Conservation (phyloP, 2,329 filamentous ascomycete genomes). For the Talaromyces sp. region DNA sequence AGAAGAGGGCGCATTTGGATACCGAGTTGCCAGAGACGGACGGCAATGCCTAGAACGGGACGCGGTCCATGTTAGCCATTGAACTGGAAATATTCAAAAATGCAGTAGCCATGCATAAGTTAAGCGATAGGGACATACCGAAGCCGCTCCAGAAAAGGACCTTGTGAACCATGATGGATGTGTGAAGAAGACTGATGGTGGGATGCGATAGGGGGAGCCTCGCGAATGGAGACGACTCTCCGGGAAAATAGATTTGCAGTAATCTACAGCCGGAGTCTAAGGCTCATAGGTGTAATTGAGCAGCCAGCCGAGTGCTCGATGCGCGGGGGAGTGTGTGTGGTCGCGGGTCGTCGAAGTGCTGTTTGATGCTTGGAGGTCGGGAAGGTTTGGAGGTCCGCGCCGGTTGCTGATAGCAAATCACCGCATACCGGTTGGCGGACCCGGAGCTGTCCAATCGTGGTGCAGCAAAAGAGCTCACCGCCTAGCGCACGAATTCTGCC, state of each 20-base stretch:
- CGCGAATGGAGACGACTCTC: neutral
- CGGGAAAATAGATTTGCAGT: neutral
- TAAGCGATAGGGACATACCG: conserved; percentile 55
- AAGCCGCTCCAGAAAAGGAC: conserved; percentile 62
- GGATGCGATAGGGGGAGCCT: neutral
- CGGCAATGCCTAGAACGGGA: conserved; percentile 65
- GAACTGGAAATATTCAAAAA: conserved; percentile 1
- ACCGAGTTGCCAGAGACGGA: conserved; percentile 92
- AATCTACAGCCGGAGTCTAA: neutral
- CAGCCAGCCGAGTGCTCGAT: neutral
- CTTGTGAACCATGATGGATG: conserved; percentile 42
- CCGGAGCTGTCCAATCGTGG: conserved; percentile 3
- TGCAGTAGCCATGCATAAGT: neutral
- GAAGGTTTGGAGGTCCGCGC: neutral
- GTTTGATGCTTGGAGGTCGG: neutral
- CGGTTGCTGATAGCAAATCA: neutral
- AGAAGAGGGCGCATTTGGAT: conserved; percentile 98
- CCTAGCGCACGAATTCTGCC: conserved; percentile 9
- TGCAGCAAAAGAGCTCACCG: neutral
- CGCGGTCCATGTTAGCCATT: conserved; percentile 4
- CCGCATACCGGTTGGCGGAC: neutral
- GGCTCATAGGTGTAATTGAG: neutral
- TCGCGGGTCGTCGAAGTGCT: neutral
- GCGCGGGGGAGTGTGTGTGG: neutral
- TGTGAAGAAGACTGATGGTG: neutral